Evolutionary conservation across 1,284 basidiomycete species (phyloP).

Genomic region (Cystobasidiaceae sp.): DNA sequence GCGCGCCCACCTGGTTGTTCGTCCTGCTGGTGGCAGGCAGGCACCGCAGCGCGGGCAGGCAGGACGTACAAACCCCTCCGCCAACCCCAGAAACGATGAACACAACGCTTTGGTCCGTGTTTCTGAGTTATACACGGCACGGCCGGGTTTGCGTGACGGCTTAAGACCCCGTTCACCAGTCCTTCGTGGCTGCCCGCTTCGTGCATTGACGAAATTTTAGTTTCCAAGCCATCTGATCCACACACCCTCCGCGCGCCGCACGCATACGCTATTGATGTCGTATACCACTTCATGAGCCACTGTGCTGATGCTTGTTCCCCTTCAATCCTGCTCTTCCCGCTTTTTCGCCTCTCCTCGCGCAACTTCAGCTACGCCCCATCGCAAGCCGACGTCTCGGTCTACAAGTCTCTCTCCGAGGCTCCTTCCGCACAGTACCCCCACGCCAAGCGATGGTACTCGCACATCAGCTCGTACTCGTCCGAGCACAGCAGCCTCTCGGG

Average conservation of each 20-base stretch:
- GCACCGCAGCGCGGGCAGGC: not conserved
- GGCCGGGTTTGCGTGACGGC: slow-evolving; percentile 54
- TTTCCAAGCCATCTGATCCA: slow-evolving; percentile 79
- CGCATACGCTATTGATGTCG: not conserved
- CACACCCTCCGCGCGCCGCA: not conserved
- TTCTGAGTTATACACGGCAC: slow-evolving; percentile 61
- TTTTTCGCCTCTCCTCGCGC: not conserved
- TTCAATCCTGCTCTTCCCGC: slow-evolving; percentile 33
- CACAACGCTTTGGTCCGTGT: slow-evolving; percentile 93
- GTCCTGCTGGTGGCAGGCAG: not conserved
- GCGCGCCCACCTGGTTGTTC: too few relatives aligned
- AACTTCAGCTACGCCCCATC: slow-evolving; percentile 79
- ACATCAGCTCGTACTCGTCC: slow-evolving; percentile 78
- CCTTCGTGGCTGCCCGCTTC: slow-evolving; percentile 51
- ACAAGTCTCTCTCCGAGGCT: slow-evolving; percentile 69
- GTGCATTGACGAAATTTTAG: slow-evolving; percentile 64
- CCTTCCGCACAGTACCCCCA: slow-evolving; percentile 66
- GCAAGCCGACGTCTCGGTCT: slow-evolving; percentile 93
- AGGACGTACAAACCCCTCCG: slow-evolving; percentile 25
- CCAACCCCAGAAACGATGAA: slow-evolving; percentile 59
- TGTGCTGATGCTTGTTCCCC: slow-evolving; percentile 1
- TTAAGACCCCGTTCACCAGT: slow-evolving; percentile 69
- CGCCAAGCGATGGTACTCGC: slow-evolving; percentile 86
- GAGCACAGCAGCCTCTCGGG: slow-evolving; percentile 76
- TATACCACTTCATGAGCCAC: not conserved